Conservation (phyloP, 148 eudicot genomes). For the Bassia scoparia region DNA sequence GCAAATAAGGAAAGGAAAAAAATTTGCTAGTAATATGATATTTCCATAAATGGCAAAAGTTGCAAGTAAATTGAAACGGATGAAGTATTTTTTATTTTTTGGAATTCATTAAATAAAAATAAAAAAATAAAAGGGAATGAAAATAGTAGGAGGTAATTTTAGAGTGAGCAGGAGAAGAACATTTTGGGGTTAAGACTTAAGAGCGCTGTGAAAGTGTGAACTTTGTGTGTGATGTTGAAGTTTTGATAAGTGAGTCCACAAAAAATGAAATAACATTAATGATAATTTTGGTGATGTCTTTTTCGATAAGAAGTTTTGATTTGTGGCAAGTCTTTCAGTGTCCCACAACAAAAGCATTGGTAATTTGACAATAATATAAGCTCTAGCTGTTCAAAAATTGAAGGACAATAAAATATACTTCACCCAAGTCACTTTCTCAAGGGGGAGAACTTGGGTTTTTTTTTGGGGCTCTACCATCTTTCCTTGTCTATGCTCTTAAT, state of each 20-base stretch:
- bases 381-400: background rate
- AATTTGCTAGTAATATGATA: no score
- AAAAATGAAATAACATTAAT: background rate
- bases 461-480: slow-evolving; percentile 25
- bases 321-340: slow-evolving; percentile 17
- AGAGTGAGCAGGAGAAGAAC: no score
- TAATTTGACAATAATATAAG: slow-evolving; percentile 18
- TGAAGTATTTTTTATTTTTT: no score
- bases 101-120: no score
- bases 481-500: slow-evolving; percentile 17
- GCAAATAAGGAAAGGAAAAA: no score
- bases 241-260: slow-evolving; percentile 6
- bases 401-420: slow-evolving; percentile 21
- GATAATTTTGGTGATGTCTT: slow-evolving; percentile 10
- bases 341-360: slow-evolving; percentile 19
- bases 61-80: no score
- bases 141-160: no score
- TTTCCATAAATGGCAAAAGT: no score
- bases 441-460: slow-evolving; percentile 10
- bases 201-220: no score
- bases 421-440: slow-evolving; percentile 22
- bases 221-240: slow-evolving; percentile 11
- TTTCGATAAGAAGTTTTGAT: slow-evolving; percentile 22
- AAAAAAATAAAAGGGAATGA: no score
- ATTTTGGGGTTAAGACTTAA: no score